Conservation (phyloP, 2,329 filamentous ascomycete genomes). For the Arachnomyces sp. region DNA sequence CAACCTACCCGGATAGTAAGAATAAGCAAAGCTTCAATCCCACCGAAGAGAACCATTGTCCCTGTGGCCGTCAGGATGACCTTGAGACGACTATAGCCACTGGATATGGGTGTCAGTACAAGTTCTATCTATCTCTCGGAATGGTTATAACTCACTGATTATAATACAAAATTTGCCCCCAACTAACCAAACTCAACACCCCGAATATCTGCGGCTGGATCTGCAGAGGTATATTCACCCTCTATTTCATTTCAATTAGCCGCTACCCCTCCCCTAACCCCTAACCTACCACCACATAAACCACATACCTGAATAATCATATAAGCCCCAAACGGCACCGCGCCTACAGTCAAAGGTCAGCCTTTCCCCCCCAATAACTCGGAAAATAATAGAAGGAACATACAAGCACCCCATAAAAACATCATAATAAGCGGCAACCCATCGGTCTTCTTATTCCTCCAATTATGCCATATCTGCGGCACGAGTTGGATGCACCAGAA, state of each 20-base stretch:
- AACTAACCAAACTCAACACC: slow-evolving; percentile 41
- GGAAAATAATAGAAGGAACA: slow-evolving; percentile 8
- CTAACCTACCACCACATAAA: neutral
- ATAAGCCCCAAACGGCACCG: slow-evolving; percentile 45
- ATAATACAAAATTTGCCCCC: slow-evolving; percentile 47
- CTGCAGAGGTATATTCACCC: slow-evolving; percentile 48
- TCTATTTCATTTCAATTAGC: slow-evolving; percentile 24
- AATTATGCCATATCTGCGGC: slow-evolving; percentile 53
- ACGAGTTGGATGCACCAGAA: slow-evolving; percentile 34
- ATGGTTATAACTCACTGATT: slow-evolving; percentile 31
- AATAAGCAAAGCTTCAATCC: slow-evolving; percentile 49
- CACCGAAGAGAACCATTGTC: slow-evolving; percentile 41
- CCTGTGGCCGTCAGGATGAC: slow-evolving; percentile 34
- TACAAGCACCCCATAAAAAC: slow-evolving; percentile 54
- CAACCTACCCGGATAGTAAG: slow-evolving; percentile 45
- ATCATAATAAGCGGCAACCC: slow-evolving; percentile 54
- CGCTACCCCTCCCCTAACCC: neutral
- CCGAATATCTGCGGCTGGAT: slow-evolving; percentile 49
- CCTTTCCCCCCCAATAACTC: neutral
- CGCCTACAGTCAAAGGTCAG: slow-evolving; percentile 19
- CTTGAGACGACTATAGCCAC: slow-evolving; percentile 38
- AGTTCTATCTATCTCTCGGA: neutral
- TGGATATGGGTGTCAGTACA: slow-evolving; percentile 6
- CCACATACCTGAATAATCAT: slow-evolving; percentile 39
- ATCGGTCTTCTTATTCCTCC: slow-evolving; percentile 52